Evolutionary conservation across 2,329 filamentous ascomycete species (phyloP).

Genomic region (Xylariomycetidae sp.): DNA sequence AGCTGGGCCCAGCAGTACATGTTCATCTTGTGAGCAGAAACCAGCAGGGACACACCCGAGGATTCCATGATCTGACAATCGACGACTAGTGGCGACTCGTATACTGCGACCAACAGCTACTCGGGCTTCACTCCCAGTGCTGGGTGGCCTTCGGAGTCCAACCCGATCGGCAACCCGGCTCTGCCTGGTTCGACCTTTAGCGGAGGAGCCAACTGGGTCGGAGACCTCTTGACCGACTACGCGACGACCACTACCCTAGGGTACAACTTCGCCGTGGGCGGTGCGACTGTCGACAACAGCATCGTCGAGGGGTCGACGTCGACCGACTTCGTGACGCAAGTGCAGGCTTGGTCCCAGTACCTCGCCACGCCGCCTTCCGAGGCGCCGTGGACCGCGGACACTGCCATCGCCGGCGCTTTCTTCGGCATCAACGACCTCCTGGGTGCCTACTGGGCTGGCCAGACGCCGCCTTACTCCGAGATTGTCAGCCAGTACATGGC

Average conservation of each 20-base stretch:
- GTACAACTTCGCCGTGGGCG: constrained; percentile 5
- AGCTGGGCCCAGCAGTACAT: too few relatives aligned
- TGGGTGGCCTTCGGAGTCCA: constrained; percentile 2
- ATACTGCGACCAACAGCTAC: constrained; percentile 3
- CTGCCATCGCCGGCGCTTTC: constrained; percentile 2
- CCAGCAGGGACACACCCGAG: neutral
- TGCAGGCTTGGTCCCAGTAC: neutral
- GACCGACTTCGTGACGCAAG: constrained; percentile 3
- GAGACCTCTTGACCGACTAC: constrained; percentile 1
- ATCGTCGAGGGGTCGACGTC: constrained; percentile 4
- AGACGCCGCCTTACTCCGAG: neutral
- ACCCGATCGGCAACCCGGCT: constrained; percentile 4
- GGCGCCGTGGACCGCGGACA: constrained; percentile 1
- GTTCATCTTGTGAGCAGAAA: constrained; percentile 2
- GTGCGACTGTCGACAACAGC: constrained; percentile 3
- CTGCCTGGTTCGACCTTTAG: constrained; percentile 2
- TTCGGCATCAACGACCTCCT: constrained; percentile 6
- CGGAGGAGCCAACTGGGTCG: constrained; percentile 2
- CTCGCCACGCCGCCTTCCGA: neutral
- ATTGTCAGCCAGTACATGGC: constrained; percentile 1
- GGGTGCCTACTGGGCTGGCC: constrained; percentile 1
- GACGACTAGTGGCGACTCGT: constrained; percentile 3
- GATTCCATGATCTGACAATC: neutral
- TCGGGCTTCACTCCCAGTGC: constrained; percentile 1
- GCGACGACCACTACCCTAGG: constrained; percentile 1